Evolutionary conservation across 169 alveolate genomes (phyloP).

Genomic region (Toxoplasma gondii): DNA sequence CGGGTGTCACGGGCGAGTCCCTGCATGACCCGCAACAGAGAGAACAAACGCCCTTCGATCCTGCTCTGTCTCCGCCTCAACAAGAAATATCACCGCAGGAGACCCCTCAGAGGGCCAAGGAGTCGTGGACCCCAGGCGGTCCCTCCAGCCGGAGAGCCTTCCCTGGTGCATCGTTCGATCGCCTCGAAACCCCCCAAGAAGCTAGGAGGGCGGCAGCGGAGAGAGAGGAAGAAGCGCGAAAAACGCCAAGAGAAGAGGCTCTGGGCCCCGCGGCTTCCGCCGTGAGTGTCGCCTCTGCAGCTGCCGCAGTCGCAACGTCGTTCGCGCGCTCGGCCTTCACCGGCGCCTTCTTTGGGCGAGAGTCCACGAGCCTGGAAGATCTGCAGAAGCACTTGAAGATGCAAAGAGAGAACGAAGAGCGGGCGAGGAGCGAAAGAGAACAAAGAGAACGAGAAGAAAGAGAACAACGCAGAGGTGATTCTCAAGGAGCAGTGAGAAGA

Average conservation of each 20-base stretch:
- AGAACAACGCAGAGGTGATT: background rate
- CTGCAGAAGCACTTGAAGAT: background rate
- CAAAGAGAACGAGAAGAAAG: background rate
- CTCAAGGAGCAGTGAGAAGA: background rate
- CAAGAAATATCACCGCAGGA: no score
- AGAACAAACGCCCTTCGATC: no score
- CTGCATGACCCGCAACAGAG: no score
- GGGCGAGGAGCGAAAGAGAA: background rate
- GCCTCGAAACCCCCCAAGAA: no score
- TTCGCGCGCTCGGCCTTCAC: background rate
- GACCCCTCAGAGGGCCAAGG: no score
- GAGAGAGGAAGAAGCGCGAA: no score
- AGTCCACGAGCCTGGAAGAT: background rate
- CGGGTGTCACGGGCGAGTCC: no score
- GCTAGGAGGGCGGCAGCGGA: no score
- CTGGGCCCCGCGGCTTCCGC: background rate
- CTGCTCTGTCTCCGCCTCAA: no score
- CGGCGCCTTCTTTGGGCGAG: background rate
- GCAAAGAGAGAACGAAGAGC: background rate
- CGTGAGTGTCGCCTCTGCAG: background rate
- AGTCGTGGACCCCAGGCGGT: no score
- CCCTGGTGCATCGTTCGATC: no score
- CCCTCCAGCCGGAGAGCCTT: no score
- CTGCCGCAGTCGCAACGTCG: background rate
- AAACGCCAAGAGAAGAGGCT: background rate